Evolutionary conservation across 805 yeast species (phyloP), one percentile per base, ranked within the genome.

Genomic region (Isabelozyma pseudorhagii): DNA sequence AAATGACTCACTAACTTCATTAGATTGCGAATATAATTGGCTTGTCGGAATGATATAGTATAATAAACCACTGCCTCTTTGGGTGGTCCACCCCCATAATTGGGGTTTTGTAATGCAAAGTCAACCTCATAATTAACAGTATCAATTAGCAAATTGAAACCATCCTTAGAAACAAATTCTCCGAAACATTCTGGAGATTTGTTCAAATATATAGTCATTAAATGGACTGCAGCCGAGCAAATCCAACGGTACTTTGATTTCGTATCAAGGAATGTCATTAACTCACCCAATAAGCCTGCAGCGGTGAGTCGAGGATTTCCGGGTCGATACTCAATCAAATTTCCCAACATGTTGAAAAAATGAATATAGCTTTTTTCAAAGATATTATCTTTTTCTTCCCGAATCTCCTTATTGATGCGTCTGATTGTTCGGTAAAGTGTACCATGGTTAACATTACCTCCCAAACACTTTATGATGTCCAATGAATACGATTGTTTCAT

Each of bases 391-490:
- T 51, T 74, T 1, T 79, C 76, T 8, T 71, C 68, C 44, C 72
- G 66, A 36, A 83, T 55, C 40, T 75, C 68, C 50, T 82, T 81
- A 48, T 81, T 72, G n/a, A 89, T 80, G 41, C 75, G 74, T 49
- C 92, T 79, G 28, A 91, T 63, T 29, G 85, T 79, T 59, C 88
- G 91, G 69, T 87, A 88, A 39, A 92, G 61, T 10, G 83, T 68
- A 1, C 97, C 97, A 66, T 92, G 97, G 52, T 84, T 83, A 39
- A 92, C 90, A 62, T 89, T 89, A 8, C 94, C 97, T 17, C 94
- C 89, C 54, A 91, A 65, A 10, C 88, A 83, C 50, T 90, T 77
- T 47, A 91, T 75, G 18, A 92, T 75, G 55, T 91, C 97, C 45
- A 85, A 75, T 14, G 92, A 85, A 81, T 91, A 86, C 4, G 78